Evolutionary conservation across 495 filamentous ascomycete species (phyloP), one percentile per base, ranked within the genome.

Genomic region (Aspergillus conjunctus): DNA sequence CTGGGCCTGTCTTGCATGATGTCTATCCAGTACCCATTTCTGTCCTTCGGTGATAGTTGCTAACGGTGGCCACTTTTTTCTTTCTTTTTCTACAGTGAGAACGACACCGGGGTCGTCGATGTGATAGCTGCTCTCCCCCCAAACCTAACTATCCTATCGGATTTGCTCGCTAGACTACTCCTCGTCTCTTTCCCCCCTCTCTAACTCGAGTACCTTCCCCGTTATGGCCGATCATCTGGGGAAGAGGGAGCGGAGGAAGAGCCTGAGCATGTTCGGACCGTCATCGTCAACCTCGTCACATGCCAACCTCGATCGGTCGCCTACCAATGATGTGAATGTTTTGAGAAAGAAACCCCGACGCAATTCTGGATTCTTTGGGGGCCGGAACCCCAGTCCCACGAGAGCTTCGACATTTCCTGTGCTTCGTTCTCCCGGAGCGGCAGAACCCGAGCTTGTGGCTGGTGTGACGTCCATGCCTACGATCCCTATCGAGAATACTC

Each of bases 211-310:
- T 53, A 53, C 57, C 55, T 56, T 60, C 49, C 56, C 51, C 68
- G 67, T 68, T 64, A 80, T 80, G 77, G 73, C 76, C 54, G 75
- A 78, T 48, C 61, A 61, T 59, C 58, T 67, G 55, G 68, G 58
- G 54, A 75, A 71, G 65, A 77, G 73, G 61, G 71, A 78, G 64
- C 71, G 78, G 66, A 74, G 78, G 66, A 80, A 80, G 66, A 79
- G 75, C 58, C 65, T 79, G 49, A 73, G 75, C 58, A 62, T 78
- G 52, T 76, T 78, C 66, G 72, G 71, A 51, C 66, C 74, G 20
- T 67, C 71, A 2, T 68, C 68, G 51, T 64, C 70, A 22, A 56
- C 66, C 53, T 62, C 73, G 3, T 66, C 58, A 31, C 34, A 58
- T 22, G 52, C 63, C 66, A 68, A 68, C 49, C 74, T 77, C 57